Base-by-base conservation (phyloP, 108 stramenopile species). In the Schizochytrium sp. region DNA sequence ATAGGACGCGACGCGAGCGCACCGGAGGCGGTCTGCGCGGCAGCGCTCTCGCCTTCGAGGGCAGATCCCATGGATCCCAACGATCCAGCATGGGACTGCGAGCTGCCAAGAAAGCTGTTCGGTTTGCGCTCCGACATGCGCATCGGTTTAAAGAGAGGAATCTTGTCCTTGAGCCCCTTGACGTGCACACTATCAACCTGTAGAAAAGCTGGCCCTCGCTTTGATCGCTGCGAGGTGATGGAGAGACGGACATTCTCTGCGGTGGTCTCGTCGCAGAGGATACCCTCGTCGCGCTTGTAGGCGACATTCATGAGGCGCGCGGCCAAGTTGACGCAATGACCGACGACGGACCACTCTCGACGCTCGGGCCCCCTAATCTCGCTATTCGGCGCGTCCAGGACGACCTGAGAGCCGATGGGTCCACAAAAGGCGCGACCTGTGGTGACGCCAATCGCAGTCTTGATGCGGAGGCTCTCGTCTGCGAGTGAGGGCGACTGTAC, bases 351-450 rank as follows among this genome's bases (percentile, higher is more conserved):
- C 41, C 29, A 90, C n/a, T 90, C 90, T 10, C 83, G 44, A 28
- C 90, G 87, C 76, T 83, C 76, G 48, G 51, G 76, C 6, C 76
- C 48, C 12, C 19, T 53, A 18, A 69, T 14, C 8, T 69, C 63
- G 14, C 12, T 25, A 45, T 34, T 83, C 43, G n/a, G 12, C 18
- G 14, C 45, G 51, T 83, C 76, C 34, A 41, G 21, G 51, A 53
- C 51, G 19, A 88, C 2, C 12, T 28, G 51, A 5, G 57, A 60
- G 8, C 90, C 90, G 48, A 90, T 87, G 1, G 44, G 44, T 29
- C 90, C 90, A 72, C 90, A 90, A 88, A 88, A 90, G 5, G 87
- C 90, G 23, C 87, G 87, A 14, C 90, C 90, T 6, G 90, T 90
- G 16, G 90, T 90, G 58, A 90, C 72, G 23, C 90, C 90, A 58